Evolutionary conservation across 257 asterid species (phyloP).

Genomic region (Solanum pennellii): DNA sequence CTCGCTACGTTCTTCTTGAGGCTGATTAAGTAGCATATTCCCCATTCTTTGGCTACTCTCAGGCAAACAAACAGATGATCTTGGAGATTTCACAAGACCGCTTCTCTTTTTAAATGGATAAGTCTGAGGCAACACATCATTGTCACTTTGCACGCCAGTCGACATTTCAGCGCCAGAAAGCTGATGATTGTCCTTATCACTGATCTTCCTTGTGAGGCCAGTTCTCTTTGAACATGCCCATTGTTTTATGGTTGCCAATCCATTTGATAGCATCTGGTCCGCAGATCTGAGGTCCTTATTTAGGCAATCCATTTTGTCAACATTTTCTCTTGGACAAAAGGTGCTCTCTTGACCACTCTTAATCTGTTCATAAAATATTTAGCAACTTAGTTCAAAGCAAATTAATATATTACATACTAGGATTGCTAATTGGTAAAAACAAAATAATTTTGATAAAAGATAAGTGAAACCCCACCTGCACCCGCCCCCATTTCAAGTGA

Average conservation of each 20-base stretch:
- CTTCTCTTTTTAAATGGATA: constrained; percentile 15
- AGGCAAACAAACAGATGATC: constrained; percentile 12
- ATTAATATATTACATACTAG: background rate
- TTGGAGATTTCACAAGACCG: constrained; percentile 13
- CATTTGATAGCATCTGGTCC: constrained; percentile 21
- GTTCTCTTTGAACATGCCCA: constrained; percentile 73
- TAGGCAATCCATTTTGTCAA: constrained; percentile 10
- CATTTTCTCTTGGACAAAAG: constrained; percentile 17
- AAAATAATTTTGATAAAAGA: background rate
- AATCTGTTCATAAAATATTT: constrained; percentile 22
- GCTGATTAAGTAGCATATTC: constrained; percentile 5
- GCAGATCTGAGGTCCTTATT: constrained; percentile 15
- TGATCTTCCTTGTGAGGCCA: constrained; percentile 36
- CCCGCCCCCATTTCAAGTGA: background rate
- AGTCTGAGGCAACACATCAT: constrained; percentile 8
- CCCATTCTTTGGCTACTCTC: constrained; percentile 29
- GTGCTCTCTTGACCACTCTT: constrained; percentile 14
- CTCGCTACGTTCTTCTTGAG: constrained; percentile 19
- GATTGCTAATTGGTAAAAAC: background rate
- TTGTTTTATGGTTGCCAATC: constrained; percentile 40
- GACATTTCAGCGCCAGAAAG: constrained; percentile 7
- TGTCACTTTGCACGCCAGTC: constrained; percentile 12
- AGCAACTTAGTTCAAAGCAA: background rate
- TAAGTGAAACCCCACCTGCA: background rate
- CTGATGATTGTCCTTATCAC: constrained; percentile 23